A percentile compares a stretch with the other conserved stretches of the same genome.
Conservation (phyloP, 257 asterid genomes). For the Knoxia roxburghii region DNA sequence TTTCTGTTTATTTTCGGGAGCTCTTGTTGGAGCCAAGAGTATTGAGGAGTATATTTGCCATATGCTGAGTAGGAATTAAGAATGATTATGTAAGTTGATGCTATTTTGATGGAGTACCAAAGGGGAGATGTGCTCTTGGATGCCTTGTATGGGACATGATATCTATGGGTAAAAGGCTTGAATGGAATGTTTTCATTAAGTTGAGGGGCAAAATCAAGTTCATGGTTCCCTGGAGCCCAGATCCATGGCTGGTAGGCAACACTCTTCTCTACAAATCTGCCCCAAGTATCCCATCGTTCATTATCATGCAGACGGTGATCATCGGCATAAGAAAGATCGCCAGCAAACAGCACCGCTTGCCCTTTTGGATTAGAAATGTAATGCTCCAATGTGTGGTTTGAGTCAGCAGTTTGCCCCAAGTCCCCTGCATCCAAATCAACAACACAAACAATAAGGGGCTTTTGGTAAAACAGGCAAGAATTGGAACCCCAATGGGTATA, state of each 20-base stretch:
- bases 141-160: constrained; percentile 35
- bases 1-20: constrained; percentile 35
- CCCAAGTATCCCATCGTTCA: constrained; percentile 45
- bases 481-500: too few species aligned
- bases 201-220: constrained; percentile 46
- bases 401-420: constrained; percentile 47
- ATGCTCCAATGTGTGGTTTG: constrained; percentile 40
- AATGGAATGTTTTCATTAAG: constrained; percentile 35
- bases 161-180: constrained; percentile 39
- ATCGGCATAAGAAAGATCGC: constrained; percentile 50
- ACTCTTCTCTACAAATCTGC: constrained; percentile 38
- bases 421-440: constrained; percentile 32
- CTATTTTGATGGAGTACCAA: constrained; percentile 49
- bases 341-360: constrained; percentile 34
- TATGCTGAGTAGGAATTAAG: constrained; percentile 50
- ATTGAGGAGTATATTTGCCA: constrained; percentile 49
- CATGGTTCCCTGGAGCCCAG: constrained; percentile 47
- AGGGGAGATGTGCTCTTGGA: constrained; percentile 48
- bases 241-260: constrained; percentile 50
- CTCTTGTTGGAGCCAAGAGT: constrained; percentile 40
- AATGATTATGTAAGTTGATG: constrained; percentile 39
- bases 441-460: too few species aligned
- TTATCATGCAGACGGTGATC: constrained; percentile 37
- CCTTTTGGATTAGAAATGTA: constrained; percentile 37
- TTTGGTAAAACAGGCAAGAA: too few species aligned